Evolutionary conservation across 1,284 basidiomycete species (phyloP), one percentile per base, ranked within the genome.

Genomic region (Anthracocystis panici-leucophaei): DNA sequence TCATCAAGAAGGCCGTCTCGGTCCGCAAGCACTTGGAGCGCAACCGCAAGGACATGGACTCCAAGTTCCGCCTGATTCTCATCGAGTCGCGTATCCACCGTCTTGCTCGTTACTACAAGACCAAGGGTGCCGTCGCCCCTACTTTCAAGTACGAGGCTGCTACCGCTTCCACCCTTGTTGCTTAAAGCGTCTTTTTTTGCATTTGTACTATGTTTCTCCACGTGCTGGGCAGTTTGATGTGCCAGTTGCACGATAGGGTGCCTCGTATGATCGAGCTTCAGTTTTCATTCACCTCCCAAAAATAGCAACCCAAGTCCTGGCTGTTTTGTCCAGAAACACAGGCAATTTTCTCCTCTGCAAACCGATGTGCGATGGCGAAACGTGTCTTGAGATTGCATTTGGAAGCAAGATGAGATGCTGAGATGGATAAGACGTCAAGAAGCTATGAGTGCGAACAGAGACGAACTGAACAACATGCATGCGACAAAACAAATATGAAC

Each of bases 11-110:
- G 91, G 96, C 96, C 87, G 95, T 98, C 86, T 90, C 93, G 81
- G 94, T 99, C 86, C 94, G 96, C 88, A 98, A 98, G 91, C 96
- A 98, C 89, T 91, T 99, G 83, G 94, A 97, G 88, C 90, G 91
- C 84, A 98, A 97, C 93, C 92, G 96, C 86, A 97, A 95, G 88
- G 96, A 77, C 68, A 75, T 77, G 73, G 94, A 89, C 86, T 94
- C 93, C 88, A 97, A 97, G 89, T 98, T 97, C 88, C 87, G 86
- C 76, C 86, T 96, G 85, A 95, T 96, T 89, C 89, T 97, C 83
- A 96, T 98, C 89, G 96, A 99, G 90, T 97, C 94, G 83, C 91
- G 96, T 86, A 97, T 99, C 88, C 96, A 99, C 90, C 91, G 96
- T 64, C 90, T 94, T 77, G 92, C 91, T 56, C 91, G 93, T 82